Conservation (phyloP, 2,329 filamentous ascomycete species). For the Incumbomyces delicatus region DNA sequence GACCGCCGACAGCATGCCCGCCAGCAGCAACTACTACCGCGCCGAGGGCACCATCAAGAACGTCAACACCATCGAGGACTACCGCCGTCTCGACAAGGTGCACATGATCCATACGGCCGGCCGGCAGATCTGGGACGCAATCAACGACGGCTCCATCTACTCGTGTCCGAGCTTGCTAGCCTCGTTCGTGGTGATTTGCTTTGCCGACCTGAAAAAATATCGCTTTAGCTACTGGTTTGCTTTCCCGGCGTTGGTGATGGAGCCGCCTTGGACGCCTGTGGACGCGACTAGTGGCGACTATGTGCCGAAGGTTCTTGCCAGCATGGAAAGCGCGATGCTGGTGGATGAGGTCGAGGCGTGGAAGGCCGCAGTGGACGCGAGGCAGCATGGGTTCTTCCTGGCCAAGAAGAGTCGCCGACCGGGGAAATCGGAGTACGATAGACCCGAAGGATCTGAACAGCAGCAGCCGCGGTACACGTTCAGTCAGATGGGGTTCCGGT, state of each 20-base stretch:
- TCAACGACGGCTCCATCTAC: conserved; percentile 92
- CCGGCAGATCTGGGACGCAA: conserved; percentile 92
- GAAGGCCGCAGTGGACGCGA: conserved; percentile 68
- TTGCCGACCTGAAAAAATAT: conserved; percentile 94
- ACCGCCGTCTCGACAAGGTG: conserved; percentile 70
- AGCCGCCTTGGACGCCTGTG: conserved; percentile 66
- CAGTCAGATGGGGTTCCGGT: conserved; percentile 56
- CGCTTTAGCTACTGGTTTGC: conserved; percentile 98
- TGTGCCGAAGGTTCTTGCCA: conserved; percentile 39
- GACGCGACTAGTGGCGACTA: conserved; percentile 6
- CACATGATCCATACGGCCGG: conserved; percentile 70
- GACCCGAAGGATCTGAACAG: conserved; percentile 21
- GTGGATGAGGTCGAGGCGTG: conserved; percentile 80
- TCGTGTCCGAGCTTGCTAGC: conserved; percentile 84
- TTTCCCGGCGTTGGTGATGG: conserved; percentile 85
- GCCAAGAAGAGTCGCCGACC: conserved; percentile 57
- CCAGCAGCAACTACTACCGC: conserved; percentile 54
- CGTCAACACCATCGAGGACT: conserved; percentile 91
- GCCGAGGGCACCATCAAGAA: conserved; percentile 93
- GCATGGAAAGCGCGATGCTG: conserved; percentile 64
- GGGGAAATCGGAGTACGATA: conserved; percentile 18
- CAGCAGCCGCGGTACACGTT: conserved; percentile 44
- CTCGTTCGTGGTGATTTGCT: conserved; percentile 82
- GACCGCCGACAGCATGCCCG: conserved; percentile 66
- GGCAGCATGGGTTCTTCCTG: conserved; percentile 93